Percentiles rank a stretch among this genome's conserved stretches.
Conservation (phyloP, 2,329 filamentous ascomycete genomes). For the Elsinoe arachidis region DNA sequence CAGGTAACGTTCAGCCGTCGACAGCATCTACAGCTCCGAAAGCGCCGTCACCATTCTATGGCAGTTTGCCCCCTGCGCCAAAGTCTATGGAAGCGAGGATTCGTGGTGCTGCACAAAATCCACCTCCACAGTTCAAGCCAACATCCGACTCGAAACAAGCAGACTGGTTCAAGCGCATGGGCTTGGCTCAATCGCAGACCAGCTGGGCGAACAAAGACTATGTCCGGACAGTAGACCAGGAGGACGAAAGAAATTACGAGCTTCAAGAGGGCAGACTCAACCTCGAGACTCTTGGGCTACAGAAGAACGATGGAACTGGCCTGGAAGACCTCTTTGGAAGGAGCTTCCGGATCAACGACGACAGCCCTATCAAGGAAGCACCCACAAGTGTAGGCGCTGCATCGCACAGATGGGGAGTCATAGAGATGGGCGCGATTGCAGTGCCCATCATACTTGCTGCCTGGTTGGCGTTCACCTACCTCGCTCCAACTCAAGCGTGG, state of each 20-base stretch:
- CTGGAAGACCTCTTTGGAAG: constrained; percentile 17
- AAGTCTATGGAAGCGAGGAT: constrained; percentile 54
- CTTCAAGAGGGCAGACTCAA: constrained; percentile 13
- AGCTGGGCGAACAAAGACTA: constrained; percentile 14
- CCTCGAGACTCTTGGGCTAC: constrained; percentile 6
- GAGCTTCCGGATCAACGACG: constrained; percentile 16
- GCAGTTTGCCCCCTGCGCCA: constrained; percentile 60
- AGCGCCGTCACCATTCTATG: constrained; percentile 54
- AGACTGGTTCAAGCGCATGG: constrained; percentile 18
- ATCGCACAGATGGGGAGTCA: not conserved
- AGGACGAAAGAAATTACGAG: constrained; percentile 11
- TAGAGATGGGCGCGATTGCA: not conserved
- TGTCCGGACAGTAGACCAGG: constrained; percentile 12
- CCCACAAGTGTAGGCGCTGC: not conserved
- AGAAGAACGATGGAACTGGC: constrained; percentile 14
- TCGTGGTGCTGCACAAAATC: constrained; percentile 43
- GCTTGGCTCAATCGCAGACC: constrained; percentile 7
- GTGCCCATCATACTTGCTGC: not conserved
- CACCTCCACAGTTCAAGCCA: constrained; percentile 16
- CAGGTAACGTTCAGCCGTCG: constrained; percentile 19
- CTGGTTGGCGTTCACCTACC: constrained; percentile 6
- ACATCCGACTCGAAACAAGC: constrained; percentile 15
- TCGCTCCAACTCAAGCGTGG: not conserved
- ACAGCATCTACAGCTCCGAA: constrained; percentile 32
- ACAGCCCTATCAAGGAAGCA: constrained; percentile 9